Evolutionary conservation across 129 eudicot species (phyloP), one percentile per base, ranked within the genome.

Genomic region (Gnaphalium uliginosum): DNA sequence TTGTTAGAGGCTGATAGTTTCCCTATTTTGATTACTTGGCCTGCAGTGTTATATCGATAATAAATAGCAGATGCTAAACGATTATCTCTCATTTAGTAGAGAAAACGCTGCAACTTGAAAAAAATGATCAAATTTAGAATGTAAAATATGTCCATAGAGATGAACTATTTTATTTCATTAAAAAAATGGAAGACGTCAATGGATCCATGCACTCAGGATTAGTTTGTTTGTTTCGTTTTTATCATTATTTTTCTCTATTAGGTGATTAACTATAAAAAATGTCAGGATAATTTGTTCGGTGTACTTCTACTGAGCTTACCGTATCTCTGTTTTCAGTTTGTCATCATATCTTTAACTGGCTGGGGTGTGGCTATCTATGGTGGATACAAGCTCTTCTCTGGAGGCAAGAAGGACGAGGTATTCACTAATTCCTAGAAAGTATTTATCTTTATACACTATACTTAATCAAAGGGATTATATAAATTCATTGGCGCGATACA

Each of bases 281-380:
- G 24, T 46, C 24, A 15, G 60, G 39, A 32, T 56, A 41, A 7
- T 72, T 3, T 8, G 0, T 50, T 15, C n/a, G 0, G 25, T 27
- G 2, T 25, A 23, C n/a, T 7, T 57, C 32, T 56, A n/a, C 68
- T 73, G 8, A 73, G 60, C 19, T 1, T 58, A 58, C 37, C 58
- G 15, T 19, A 35, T 32, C 43, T 35, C 25, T 56, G 2, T 73
- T 59, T 56, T 48, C 57, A 73, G 77, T 73, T 73, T 59, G 96
- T 90, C 68, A 83, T 90, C 72, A 79, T 85, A 41, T 90, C 93
- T 14, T 81, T 90, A 70, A 27, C 93, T 68, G 93, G 96, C 53
- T 85, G 93, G 96, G 90, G 87, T 53, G 51, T 87, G 77, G 84
- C 83, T 60, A 18, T 90, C 74, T 85, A 24, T 73, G 85, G 92